phyloP scores from a whole-genome alignment of 2,329 filamentous ascomycete species.

The Pseudogymnoascus sp. region DNA sequence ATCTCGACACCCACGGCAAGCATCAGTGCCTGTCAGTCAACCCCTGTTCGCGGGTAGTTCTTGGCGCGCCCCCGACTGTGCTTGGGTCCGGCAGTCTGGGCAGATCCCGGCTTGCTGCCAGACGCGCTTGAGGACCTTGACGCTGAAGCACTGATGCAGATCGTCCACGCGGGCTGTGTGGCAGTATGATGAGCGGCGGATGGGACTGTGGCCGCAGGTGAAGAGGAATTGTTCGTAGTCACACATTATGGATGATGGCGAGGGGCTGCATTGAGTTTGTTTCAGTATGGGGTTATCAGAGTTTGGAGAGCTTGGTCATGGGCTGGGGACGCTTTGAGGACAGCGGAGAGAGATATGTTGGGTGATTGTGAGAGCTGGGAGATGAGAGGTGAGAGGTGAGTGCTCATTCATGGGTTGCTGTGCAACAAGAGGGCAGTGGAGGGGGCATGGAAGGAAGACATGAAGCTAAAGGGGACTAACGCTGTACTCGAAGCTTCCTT shows the following conservation, averaged over 20 bases:
- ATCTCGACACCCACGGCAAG: background rate
- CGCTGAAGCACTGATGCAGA: conserved; percentile 60
- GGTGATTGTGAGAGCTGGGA: background rate
- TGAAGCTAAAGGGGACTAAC: background rate
- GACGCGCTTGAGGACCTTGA: conserved; percentile 58
- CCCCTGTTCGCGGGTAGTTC: background rate
- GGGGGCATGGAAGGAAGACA: background rate
- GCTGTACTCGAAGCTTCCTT: conserved; percentile 6
- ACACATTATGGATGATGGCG: conserved; percentile 47
- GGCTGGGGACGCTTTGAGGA: background rate
- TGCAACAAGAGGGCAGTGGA: background rate
- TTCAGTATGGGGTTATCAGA: background rate
- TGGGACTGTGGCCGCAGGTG: conserved; percentile 54
- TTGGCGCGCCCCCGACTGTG: background rate
- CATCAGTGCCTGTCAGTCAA: background rate
- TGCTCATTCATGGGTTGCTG: background rate
- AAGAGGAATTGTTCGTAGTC: conserved; percentile 66
- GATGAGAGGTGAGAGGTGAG: background rate
- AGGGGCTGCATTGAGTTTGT: background rate
- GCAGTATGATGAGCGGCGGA: conserved; percentile 62
- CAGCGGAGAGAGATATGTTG: background rate
- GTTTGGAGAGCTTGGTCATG: background rate
- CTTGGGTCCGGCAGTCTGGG: conserved; percentile 36
- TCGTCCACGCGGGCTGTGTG: conserved; percentile 70
- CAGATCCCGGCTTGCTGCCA: conserved; percentile 52